Evolutionary conservation across 2,329 filamentous ascomycete species (phyloP).

Genomic region (Phyllachora maydis): DNA sequence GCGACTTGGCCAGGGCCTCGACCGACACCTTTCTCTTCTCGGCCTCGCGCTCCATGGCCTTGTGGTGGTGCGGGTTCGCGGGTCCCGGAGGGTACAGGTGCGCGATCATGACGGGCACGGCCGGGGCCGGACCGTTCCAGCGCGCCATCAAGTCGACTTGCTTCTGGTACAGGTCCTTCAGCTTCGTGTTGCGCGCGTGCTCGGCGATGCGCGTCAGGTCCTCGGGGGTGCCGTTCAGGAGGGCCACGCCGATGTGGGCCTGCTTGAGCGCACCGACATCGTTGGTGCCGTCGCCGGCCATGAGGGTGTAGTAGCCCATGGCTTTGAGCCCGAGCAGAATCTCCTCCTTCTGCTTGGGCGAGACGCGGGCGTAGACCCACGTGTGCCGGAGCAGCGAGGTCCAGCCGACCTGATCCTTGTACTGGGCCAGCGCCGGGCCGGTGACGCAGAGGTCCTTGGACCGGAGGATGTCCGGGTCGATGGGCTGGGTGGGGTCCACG

Average conservation of each 20-base stretch:
- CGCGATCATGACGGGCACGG: slow-evolving; percentile 77
- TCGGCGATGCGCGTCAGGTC: slow-evolving; percentile 84
- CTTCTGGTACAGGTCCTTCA: slow-evolving; percentile 98
- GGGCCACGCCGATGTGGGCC: slow-evolving; percentile 87
- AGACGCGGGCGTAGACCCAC: slow-evolving; percentile 97
- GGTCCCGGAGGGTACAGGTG: slow-evolving; percentile 87
- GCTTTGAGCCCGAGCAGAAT: slow-evolving; percentile 94
- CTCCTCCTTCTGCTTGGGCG: slow-evolving; percentile 96
- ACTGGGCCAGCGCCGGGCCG: slow-evolving; percentile 79
- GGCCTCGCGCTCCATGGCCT: slow-evolving; percentile 74
- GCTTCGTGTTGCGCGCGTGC: slow-evolving; percentile 82
- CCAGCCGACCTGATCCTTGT: slow-evolving; percentile 62
- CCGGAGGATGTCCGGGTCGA: slow-evolving; percentile 63
- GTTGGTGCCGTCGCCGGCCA: slow-evolving; percentile 97
- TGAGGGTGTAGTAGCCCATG: slow-evolving; percentile 91
- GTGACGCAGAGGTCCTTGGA: slow-evolving; percentile 90
- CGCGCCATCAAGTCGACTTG: slow-evolving; percentile 78
- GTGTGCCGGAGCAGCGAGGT: slow-evolving; percentile 64
- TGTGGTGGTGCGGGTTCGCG: slow-evolving; percentile 81
- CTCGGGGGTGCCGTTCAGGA: slow-evolving; percentile 84
- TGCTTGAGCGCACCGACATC: slow-evolving; percentile 96
- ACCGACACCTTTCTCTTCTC: slow-evolving; percentile 52
- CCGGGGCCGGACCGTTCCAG: slow-evolving; percentile 87
- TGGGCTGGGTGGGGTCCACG: slow-evolving; percentile 62
- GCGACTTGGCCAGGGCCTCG: slow-evolving; percentile 31